These are phyloP conservation scores for Hippophae rhamnoides DNA, from an alignment of 306 rosid species.

Conservation along the genomic window DNA sequence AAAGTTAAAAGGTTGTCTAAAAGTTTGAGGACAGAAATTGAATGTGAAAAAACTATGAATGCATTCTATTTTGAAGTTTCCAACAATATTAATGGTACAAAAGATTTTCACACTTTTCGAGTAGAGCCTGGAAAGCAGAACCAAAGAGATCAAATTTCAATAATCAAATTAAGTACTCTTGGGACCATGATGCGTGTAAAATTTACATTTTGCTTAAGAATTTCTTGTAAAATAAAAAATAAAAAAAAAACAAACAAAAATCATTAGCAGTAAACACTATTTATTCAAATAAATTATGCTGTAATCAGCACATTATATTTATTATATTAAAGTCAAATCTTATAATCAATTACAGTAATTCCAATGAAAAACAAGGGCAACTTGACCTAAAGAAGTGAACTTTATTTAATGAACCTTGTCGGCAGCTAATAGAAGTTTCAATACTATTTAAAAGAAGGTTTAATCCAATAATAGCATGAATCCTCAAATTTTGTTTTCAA, in stretches of 20 bases:
- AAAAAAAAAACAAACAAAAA: no score
- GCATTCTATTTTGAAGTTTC: slow-evolving; percentile 14
- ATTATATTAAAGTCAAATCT: slow-evolving; percentile 28
- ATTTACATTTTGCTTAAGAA: no score
- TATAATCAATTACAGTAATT: slow-evolving; percentile 27
- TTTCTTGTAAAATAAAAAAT: no score
- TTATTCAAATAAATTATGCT: slow-evolving; percentile 35
- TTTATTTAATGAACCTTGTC: slow-evolving; percentile 5
- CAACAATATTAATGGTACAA: slow-evolving; percentile 16
- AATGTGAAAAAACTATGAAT: slow-evolving; percentile 28
- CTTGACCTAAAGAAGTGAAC: background rate
- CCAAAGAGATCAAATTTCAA: slow-evolving; percentile 21
- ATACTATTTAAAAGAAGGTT: background rate
- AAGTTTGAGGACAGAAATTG: slow-evolving; percentile 29
- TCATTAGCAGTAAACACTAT: background rate
- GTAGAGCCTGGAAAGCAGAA: slow-evolving; percentile 1
- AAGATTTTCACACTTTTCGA: background rate
- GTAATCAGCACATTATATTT: slow-evolving; percentile 36
- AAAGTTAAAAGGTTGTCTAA: slow-evolving; percentile 41
- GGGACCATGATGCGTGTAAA: slow-evolving; percentile 14
- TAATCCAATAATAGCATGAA: no score
- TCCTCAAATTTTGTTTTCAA: no score
- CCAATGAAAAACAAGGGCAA: background rate
- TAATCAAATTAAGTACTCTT: slow-evolving; percentile 26
- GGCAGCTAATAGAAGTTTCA: slow-evolving; percentile 8